Conservation (phyloP, 352 stramenopile species). For the Phytopythium helicoides region DNA sequence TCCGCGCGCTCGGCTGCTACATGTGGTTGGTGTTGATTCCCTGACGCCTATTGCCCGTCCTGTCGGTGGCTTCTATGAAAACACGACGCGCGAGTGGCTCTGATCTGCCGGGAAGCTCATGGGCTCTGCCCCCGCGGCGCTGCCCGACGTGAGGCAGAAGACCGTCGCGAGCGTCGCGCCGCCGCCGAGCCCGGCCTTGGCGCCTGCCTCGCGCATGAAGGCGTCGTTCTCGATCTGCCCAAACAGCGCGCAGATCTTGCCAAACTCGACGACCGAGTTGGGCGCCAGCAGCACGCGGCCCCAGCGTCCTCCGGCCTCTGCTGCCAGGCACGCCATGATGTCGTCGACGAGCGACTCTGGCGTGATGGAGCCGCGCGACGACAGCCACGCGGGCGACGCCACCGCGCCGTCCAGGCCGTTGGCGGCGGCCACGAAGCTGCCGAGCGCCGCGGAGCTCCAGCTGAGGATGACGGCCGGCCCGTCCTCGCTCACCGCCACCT, state of each 20-base stretch:
- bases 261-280: conserved; percentile 40
- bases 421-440: conserved; percentile 27
- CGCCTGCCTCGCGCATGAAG: conserved; percentile 28
- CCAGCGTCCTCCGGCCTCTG: conserved; percentile 26
- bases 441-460: conserved; percentile 30
- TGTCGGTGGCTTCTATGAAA: conserved; percentile 15
- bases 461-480: conserved; percentile 27
- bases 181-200: conserved; percentile 14
- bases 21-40: background rate
- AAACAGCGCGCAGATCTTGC: conserved; percentile 40
- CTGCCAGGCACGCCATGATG: conserved; percentile 31
- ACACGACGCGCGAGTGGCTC: conserved; percentile 26
- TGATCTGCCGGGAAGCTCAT: conserved; percentile 39
- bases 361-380: conserved; percentile 28
- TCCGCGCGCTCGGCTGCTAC: too few species aligned
- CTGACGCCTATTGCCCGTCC: background rate
- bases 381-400: conserved; percentile 27
- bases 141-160: conserved; percentile 31
- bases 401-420: conserved; percentile 20
- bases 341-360: conserved; percentile 33
- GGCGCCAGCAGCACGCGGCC: conserved; percentile 27
- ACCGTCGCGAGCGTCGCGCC: conserved; percentile 29
- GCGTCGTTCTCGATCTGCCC: conserved; percentile 40
- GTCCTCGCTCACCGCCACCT: conserved; percentile 32
- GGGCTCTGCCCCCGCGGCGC: conserved; percentile 20